Evolutionary conservation across 83 land plant genomes (phyloP), one percentile per base, ranked within the genome.

Genomic region (Picea engelmannii): DNA sequence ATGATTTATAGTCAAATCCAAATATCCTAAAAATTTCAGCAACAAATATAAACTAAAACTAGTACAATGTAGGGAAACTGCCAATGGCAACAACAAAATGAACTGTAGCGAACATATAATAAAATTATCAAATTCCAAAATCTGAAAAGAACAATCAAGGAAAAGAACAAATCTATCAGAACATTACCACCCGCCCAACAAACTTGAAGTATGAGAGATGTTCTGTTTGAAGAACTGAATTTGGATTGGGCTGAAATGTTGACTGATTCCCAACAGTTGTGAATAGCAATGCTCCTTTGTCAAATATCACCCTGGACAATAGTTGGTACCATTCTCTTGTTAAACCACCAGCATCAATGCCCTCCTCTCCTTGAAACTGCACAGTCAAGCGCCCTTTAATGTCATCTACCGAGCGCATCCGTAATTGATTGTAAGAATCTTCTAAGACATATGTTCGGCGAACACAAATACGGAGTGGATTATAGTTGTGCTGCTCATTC

Each of bases 301-400:
- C 99, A 88, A 97, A 97, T 44, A 96, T 93, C 20, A 97, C 98
- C 74, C 99, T 88, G 40, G 99, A 97, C 66, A 97, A 78, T 49
- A 95, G 58, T 78, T 94, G 99, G 85, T 97, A 97, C 99, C 99
- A 97, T 73, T 97, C 99, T 80, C 99, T 92, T 25, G 98, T 97
- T 52, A 97, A 81, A 9, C 99, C 99, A 83, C 99, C 99, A 79
- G 99, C 99, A 90, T 97, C 99, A 87, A 97, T 95, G 21, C 99
- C 99, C 81, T 97, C 99, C 81, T 97, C 99, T 73, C 99, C 99
- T 90, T 97, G 99, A 81, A 97, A 97, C 23, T 97, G 98, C 61
- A 97, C 98, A 67, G 96, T 97, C 75, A 97, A 79, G 6, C 98
- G 87, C 8, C 98, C 99, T 80, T 93, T 95, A 35, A 97, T 71